Evolutionary conservation across 768 basidiomycete species (phyloP).

Genomic region (Mycena chlorophos): DNA sequence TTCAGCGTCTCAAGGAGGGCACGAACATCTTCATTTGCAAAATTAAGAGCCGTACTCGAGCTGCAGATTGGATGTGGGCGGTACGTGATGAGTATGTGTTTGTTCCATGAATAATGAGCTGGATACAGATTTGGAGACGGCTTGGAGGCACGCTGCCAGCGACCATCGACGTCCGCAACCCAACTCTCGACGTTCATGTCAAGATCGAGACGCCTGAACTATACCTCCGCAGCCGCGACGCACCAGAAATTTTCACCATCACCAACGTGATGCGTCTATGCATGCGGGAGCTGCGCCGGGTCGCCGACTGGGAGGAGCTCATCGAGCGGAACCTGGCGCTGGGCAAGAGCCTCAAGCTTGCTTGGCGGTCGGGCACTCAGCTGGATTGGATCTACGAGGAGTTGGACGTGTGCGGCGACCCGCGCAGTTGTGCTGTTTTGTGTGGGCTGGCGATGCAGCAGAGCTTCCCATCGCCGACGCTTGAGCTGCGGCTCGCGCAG

Average conservation of each 20-base stretch:
- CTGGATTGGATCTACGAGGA: conserved; percentile 87
- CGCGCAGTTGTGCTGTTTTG: conserved; percentile 70
- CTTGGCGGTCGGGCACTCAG: conserved; percentile 72
- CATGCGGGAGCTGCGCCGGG: conserved; percentile 50
- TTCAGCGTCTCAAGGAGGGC: conserved; percentile 57
- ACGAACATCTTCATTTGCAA: conserved; percentile 90
- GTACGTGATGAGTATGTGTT: conserved; percentile 50
- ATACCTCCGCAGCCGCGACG: conserved; percentile 40
- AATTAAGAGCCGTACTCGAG: conserved; percentile 70
- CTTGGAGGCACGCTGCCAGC: conserved; percentile 73
- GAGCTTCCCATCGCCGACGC: conserved; percentile 42
- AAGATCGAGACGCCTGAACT: conserved; percentile 64
- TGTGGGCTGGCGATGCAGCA: conserved; percentile 70
- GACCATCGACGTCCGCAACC: conserved; percentile 69
- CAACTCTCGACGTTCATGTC: conserved; percentile 64
- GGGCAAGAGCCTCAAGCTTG: conserved; percentile 67
- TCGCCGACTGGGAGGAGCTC: conserved; percentile 63
- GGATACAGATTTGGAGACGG: conserved; percentile 41
- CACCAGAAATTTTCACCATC: conserved; percentile 55
- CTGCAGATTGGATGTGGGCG: conserved; percentile 88
- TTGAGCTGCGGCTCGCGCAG: conserved; percentile 74
- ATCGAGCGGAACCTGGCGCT: conserved; percentile 52
- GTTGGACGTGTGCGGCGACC: conserved; percentile 60
- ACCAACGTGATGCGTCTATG: conserved; percentile 66
- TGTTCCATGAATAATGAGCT: conserved; percentile 1